phyloP scores from a whole-genome alignment of 306 rosid species.

The Vigna angularis region DNA sequence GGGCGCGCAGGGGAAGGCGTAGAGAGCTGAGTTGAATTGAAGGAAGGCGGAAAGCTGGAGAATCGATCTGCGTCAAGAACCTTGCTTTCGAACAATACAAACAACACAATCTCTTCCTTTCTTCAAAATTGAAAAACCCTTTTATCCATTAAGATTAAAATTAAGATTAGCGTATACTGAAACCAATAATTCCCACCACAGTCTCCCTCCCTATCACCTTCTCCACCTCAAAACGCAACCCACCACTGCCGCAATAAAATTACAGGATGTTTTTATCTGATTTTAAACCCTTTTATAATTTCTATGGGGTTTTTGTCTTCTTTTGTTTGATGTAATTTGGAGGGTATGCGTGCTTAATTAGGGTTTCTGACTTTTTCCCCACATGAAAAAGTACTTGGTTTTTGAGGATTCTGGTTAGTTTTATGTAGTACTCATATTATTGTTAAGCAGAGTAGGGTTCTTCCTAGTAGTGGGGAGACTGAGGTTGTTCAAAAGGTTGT shows the following conservation, averaged over 20 bases:
- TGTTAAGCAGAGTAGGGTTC: slow-evolving; percentile 39
- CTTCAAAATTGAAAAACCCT: no score
- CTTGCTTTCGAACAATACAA: no score
- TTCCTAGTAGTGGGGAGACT: slow-evolving; percentile 44
- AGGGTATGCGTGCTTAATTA: slow-evolving; percentile 45
- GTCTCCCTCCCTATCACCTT: slow-evolving; percentile 67
- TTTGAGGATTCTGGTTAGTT: slow-evolving; percentile 47
- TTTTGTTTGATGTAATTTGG: slow-evolving; percentile 39
- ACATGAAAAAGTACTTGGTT: slow-evolving; percentile 22
- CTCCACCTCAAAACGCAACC: slow-evolving; percentile 70
- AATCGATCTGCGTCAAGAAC: background rate
- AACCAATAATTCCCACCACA: slow-evolving; percentile 28
- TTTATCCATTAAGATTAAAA: no score
- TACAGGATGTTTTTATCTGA: slow-evolving; percentile 39
- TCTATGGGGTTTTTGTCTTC: background rate
- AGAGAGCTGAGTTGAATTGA: background rate
- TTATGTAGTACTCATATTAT: slow-evolving; percentile 32
- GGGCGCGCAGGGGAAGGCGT: no score
- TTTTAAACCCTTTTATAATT: slow-evolving; percentile 39
- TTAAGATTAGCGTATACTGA: no score
- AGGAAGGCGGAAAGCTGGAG: background rate
- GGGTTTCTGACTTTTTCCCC: slow-evolving; percentile 50
- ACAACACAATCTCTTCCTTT: no score
- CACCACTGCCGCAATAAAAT: slow-evolving; percentile 54
- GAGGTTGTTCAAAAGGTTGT: slow-evolving; percentile 29